phyloP scores from a whole-genome alignment of 2,329 filamentous ascomycete genomes.

The Sphaerulina populicola region DNA sequence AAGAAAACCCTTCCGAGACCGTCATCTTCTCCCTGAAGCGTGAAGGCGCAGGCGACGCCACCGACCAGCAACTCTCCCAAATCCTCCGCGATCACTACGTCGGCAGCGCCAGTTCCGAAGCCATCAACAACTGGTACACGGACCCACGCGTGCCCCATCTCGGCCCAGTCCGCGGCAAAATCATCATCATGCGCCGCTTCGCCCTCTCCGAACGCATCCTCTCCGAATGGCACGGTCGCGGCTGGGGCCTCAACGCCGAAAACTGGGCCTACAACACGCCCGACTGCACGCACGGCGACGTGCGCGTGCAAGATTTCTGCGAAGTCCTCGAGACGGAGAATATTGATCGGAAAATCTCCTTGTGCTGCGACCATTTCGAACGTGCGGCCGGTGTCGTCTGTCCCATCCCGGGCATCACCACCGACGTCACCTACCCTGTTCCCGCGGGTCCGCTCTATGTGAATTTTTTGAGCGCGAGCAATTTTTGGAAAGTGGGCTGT shows the following conservation, averaged over 20 bases:
- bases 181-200: constrained; percentile 79
- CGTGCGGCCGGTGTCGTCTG: constrained; percentile 46
- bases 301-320: constrained; percentile 92
- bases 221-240: constrained; percentile 44
- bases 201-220: constrained; percentile 47
- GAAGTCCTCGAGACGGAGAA: constrained; percentile 67
- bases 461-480: constrained; percentile 85
- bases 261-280: constrained; percentile 84
- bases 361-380: constrained; percentile 66
- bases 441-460: constrained; percentile 62
- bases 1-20: constrained; percentile 68
- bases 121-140: constrained; percentile 63
- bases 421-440: constrained; percentile 35
- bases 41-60: constrained; percentile 73
- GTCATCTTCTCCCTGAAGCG: constrained; percentile 83
- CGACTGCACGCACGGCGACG: constrained; percentile 62
- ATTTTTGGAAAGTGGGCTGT: constrained; percentile 85
- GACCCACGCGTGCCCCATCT: constrained; percentile 67
- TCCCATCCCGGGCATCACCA: constrained; percentile 36
- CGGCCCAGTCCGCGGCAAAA: constrained; percentile 69
- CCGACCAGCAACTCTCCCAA: constrained; percentile 67
- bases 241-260: constrained; percentile 52
- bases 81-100: constrained; percentile 68
- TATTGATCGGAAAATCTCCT: constrained; percentile 72
- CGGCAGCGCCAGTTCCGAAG: constrained; percentile 39